These are phyloP conservation scores for Pelagophyceae sp. DNA, from an alignment of 352 stramenopile genomes.

Conservation along the genomic window DNA sequence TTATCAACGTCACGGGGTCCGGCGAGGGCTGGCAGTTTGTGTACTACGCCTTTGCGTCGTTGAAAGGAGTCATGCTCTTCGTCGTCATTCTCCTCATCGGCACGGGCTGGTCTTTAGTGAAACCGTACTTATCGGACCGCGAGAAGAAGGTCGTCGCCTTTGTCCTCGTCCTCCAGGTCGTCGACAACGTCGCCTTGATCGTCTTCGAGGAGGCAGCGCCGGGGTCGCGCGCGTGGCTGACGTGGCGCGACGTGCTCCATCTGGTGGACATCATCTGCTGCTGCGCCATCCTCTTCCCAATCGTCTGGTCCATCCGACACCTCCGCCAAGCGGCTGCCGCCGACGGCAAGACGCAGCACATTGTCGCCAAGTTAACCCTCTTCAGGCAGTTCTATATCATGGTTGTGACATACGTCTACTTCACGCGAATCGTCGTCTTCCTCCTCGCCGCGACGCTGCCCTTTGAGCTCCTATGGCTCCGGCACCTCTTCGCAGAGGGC, in stretches of 20 bases:
- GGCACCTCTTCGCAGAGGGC: constrained; percentile 57
- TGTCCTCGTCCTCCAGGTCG: constrained; percentile 77
- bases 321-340: constrained; percentile 63
- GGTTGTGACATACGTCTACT: constrained; percentile 94
- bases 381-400: constrained; percentile 93
- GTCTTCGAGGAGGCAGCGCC: constrained; percentile 65
- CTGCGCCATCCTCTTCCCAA: constrained; percentile 84
- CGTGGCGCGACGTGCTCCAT: constrained; percentile 81
- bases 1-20: constrained; percentile 84
- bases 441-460: constrained; percentile 76
- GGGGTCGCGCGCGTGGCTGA: constrained; percentile 51
- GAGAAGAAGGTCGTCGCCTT: constrained; percentile 88
- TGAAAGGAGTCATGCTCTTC: constrained; percentile 93
- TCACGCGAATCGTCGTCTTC: constrained; percentile 90
- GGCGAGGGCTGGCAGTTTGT: constrained; percentile 79
- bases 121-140: constrained; percentile 78
- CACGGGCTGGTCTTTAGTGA: constrained; percentile 90
- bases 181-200: constrained; percentile 88
- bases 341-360: constrained; percentile 56
- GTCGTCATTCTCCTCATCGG: constrained; percentile 92
- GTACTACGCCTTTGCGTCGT: constrained; percentile 86
- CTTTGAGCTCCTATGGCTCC: constrained; percentile 67
- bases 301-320: constrained; percentile 85
- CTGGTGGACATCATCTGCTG: constrained; percentile 92
- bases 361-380: constrained; percentile 81